phyloP scores from a whole-genome alignment of 306 rosid genomes.

The Echinosophora koreensis region DNA sequence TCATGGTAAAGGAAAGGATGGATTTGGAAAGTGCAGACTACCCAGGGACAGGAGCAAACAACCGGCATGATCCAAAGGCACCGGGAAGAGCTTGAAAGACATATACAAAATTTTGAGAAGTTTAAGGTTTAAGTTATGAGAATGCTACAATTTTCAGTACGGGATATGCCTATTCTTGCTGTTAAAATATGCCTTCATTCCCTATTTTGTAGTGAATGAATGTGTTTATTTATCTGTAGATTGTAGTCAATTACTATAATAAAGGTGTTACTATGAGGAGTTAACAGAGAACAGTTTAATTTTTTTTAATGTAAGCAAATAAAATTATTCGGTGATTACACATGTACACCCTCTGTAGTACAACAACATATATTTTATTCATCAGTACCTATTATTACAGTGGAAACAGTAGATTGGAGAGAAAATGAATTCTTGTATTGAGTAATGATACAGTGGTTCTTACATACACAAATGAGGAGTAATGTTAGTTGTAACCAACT shows the following conservation, averaged over 20 bases:
- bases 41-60: constrained; percentile 67
- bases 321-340: too few relatives aligned
- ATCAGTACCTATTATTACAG: too few relatives aligned
- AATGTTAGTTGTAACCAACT: too few relatives aligned
- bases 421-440: too few relatives aligned
- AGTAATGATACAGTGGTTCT: too few relatives aligned
- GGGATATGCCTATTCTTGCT: not conserved
- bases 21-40: constrained; percentile 58
- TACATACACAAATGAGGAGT: too few relatives aligned
- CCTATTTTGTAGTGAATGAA: not conserved
- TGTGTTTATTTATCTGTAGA: not conserved
- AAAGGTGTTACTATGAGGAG: not conserved
- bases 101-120: not conserved
- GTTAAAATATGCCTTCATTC: not conserved
- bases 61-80: constrained; percentile 62
- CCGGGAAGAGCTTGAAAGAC: constrained; percentile 50
- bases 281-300: not conserved
- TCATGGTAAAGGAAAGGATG: constrained; percentile 47
- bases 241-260: not conserved
- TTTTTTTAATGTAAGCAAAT: too few relatives aligned
- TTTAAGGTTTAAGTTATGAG: not conserved
- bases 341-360: too few relatives aligned
- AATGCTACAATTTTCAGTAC: not conserved
- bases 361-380: too few relatives aligned
- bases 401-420: too few relatives aligned